Conservation (phyloP, 2,329 filamentous ascomycete species). For the Ophiostoma fasciatum region DNA sequence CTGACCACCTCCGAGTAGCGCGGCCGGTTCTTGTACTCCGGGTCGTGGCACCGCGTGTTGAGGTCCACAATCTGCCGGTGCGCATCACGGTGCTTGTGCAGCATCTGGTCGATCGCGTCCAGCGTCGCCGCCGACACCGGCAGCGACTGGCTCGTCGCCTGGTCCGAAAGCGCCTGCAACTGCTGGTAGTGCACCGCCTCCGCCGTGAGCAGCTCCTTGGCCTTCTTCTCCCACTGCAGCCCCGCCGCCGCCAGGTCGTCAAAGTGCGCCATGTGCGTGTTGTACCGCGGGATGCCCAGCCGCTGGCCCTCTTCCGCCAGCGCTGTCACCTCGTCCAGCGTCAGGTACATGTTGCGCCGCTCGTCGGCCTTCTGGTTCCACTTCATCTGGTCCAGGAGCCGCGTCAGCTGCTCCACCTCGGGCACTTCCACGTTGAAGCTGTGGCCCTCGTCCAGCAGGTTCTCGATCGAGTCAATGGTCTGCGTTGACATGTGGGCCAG, state of each 20-base stretch:
- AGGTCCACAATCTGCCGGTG: constrained; percentile 77
- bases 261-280: constrained; percentile 64
- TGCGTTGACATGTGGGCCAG: constrained; percentile 52
- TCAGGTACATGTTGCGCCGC: constrained; percentile 49
- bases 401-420: constrained; percentile 70
- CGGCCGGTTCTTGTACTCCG: constrained; percentile 64
- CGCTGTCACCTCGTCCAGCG: constrained; percentile 62
- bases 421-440: constrained; percentile 84
- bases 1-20: constrained; percentile 83
- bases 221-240: constrained; percentile 82
- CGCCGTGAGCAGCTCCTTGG: constrained; percentile 80
- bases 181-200: constrained; percentile 90
- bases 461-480: constrained; percentile 64
- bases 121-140: constrained; percentile 75
- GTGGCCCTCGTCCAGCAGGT: constrained; percentile 78
- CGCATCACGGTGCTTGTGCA: constrained; percentile 90
- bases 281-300: constrained; percentile 63
- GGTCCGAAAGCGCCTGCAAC: constrained; percentile 75
- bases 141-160: constrained; percentile 54
- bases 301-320: constrained; percentile 66
- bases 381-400: constrained; percentile 67
- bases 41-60: constrained; percentile 60
- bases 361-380: constrained; percentile 71
- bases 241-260: constrained; percentile 63
- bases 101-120: constrained; percentile 70